phyloP scores from a whole-genome alignment of 1,139 yeast genomes.

The Hyphopichia khmerensis region DNA sequence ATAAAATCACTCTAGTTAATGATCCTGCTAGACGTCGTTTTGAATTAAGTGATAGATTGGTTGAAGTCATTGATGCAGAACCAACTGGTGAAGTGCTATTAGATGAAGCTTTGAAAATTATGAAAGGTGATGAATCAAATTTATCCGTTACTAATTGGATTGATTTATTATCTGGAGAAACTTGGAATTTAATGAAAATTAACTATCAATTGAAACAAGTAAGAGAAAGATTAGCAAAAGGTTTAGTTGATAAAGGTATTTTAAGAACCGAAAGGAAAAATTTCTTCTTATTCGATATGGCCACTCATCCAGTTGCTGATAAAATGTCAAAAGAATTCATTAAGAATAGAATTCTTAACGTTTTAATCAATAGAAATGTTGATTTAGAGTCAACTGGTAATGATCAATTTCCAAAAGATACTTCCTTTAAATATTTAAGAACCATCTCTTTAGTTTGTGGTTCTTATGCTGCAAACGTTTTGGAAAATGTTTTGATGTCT shows the following conservation, averaged over 20 bases:
- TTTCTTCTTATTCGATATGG: conserved; percentile 94
- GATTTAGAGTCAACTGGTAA: conserved; percentile 49
- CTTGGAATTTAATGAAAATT: conserved; percentile 95
- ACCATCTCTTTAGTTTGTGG: conserved; percentile 83
- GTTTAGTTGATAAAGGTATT: conserved; percentile 96
- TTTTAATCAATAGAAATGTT: conserved; percentile 70
- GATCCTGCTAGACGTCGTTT: conserved; percentile 93
- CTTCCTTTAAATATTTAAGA: conserved; percentile 72
- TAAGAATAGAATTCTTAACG: conserved; percentile 65
- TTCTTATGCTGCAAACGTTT: conserved; percentile 92
- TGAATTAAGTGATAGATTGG: conserved; percentile 80
- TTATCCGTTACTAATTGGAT: conserved; percentile 90
- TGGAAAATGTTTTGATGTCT: conserved; percentile 81
- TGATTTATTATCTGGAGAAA: conserved; percentile 90
- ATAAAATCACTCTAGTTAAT: conserved; percentile 82
- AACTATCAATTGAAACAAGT: conserved; percentile 96
- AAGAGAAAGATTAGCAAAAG: conserved; percentile 93
- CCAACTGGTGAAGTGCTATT: conserved; percentile 93
- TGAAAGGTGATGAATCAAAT: conserved; percentile 80
- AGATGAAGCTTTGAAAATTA: conserved; percentile 89
- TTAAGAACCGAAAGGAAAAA: conserved; percentile 93
- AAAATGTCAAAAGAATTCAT: conserved; percentile 76
- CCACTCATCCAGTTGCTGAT: conserved; percentile 96
- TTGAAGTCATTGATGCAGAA: conserved; percentile 81
- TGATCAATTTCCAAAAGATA: conserved; percentile 66